Conservation (phyloP, 2,329 filamentous ascomycete species). For the Arthrobotrys sphaeroides region DNA sequence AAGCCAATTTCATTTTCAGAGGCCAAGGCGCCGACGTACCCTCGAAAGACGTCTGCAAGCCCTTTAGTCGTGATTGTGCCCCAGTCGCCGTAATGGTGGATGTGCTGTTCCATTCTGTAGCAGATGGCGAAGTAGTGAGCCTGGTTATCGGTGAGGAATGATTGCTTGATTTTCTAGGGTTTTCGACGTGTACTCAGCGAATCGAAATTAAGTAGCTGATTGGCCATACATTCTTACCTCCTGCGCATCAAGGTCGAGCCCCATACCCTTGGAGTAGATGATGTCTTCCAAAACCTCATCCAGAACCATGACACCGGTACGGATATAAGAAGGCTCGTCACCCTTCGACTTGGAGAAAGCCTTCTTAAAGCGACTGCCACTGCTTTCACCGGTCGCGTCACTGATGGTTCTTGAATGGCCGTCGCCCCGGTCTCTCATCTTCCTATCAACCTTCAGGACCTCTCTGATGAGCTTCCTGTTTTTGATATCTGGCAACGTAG, state of each 20-base stretch:
- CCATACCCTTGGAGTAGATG: not conserved
- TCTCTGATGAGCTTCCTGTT: conserved; percentile 15
- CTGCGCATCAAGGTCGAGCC: not conserved
- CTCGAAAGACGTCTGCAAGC: conserved; percentile 40
- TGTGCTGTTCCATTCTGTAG: conserved; percentile 47
- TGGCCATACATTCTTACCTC: not conserved
- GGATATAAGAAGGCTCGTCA: not conserved
- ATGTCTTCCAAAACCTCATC: conserved; percentile 4
- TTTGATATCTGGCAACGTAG: conserved; percentile 22
- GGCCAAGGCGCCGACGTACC: conserved; percentile 32
- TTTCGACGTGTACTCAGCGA: not conserved
- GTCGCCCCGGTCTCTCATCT: not conserved
- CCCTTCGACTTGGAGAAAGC: not conserved
- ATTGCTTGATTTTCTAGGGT: conserved; percentile 26
- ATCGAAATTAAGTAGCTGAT: not conserved
- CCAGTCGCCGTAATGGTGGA: conserved; percentile 35
- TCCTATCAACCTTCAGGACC: conserved; percentile 25
- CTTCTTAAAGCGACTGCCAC: conserved; percentile 3
- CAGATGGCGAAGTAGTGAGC: conserved; percentile 46
- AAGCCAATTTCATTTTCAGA: conserved; percentile 22
- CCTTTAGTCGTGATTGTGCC: conserved; percentile 25
- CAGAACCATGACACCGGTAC: not conserved
- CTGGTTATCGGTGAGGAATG: conserved; percentile 39
- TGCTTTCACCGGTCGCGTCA: not conserved
- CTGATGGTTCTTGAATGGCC: not conserved